Base-by-base conservation (phyloP, 1,284 basidiomycete genomes). In the Amanita bisporigera region DNA sequence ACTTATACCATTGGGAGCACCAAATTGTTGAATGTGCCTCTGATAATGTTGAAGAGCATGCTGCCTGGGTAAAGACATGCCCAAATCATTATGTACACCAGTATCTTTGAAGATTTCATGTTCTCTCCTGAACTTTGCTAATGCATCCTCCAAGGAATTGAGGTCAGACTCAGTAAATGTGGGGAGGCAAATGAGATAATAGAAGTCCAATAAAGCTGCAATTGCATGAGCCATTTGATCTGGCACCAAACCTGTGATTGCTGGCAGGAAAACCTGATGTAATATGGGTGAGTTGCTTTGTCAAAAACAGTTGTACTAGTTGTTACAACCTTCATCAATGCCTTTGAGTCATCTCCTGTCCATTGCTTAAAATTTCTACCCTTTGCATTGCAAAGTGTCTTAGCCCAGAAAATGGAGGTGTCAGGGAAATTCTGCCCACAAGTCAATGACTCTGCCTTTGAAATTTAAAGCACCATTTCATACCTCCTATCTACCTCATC, bases 291-390 rank as follows among this genome's bases (percentile, higher is more conserved):
- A 10, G 9, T 26, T 26, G 9, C 41, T 14, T 66, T 50, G 43
- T 29, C 60, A n/a, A n/a, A n/a, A n/a, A n/a, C n/a, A n/a, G n/a
- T 21, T 10, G 38, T 14, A 59, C 33, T 7, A 41, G 67, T 52
- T 47, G 65, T 31, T 4, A 31, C 29, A 31, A 75, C 76, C 71
- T 77, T 77, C 74, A 77, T 77, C 11, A 77, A 55, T 0, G 70
- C 76, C 54, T 77, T 77, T 43, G 75, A 75, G 40, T 77, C 73
- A 65, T 75, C 72, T 2, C 76, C 76, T 19, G 74, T 76, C 76
- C 75, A 77, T 63, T 77, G 76, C 52, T 72, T 70, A 69, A 79
- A 69, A 66, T 71, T 67, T 24, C 67, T 59, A 6, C 76, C 75
- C 36, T 77, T n/a, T n/a, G n/a, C n/a, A n/a, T 61, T 9, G 65